Evolutionary conservation across 305 asterid genomes (phyloP).

Genomic region (Salvia sclarea): DNA sequence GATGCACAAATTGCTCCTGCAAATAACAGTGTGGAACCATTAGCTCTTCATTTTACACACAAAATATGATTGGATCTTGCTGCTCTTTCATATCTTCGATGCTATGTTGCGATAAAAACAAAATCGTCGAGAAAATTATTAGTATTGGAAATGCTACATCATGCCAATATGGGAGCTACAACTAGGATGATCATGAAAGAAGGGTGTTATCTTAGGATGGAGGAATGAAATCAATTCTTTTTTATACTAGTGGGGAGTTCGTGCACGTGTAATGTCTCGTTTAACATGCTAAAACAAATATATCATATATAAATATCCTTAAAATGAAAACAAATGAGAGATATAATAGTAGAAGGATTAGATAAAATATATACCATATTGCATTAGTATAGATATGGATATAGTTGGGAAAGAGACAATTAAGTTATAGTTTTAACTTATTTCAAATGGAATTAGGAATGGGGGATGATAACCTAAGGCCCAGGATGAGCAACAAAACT

Average conservation of each 20-base stretch:
- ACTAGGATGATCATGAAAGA: background rate
- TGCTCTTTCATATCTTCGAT: background rate
- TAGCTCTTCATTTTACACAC: background rate
- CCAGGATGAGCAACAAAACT: constrained; percentile 86
- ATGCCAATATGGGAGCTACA: background rate
- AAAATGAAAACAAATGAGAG: no score
- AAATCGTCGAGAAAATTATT: background rate
- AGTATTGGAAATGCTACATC: background rate
- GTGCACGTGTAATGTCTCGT: no score
- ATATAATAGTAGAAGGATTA: no score
- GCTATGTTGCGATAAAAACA: background rate
- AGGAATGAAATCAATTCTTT: no score
- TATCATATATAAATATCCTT: no score
- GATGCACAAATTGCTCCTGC: constrained; percentile 64
- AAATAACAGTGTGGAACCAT: constrained; percentile 7
- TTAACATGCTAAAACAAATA: no score
- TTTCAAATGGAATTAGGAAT: background rate
- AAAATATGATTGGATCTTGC: background rate
- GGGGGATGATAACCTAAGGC: constrained; percentile 54
- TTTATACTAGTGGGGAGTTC: no score
- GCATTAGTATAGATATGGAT: no score
- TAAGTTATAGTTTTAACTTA: background rate
- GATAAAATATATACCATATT: background rate
- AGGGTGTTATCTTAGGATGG: background rate
- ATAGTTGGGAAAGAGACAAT: background rate